A percentile compares a stretch with the other conserved stretches of the same genome.
These are phyloP conservation scores for Litsea cubeba DNA, from an alignment of 164 flowering plant genomes.

Conservation along the genomic window DNA sequence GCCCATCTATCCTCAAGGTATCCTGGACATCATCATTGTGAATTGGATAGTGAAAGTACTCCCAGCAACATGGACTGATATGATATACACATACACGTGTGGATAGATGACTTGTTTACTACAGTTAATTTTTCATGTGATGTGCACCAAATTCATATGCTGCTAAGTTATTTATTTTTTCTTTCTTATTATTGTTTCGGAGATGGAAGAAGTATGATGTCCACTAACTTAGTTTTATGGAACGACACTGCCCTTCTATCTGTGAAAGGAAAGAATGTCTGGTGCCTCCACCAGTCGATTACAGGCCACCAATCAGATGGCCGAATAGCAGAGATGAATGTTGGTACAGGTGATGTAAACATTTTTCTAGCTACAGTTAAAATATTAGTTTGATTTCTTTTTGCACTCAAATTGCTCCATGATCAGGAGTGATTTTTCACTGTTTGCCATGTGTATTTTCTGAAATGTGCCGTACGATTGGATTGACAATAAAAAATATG, in stretches of 20 bases:
- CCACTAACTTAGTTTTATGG: constrained; percentile 81
- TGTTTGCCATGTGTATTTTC: constrained; percentile 5
- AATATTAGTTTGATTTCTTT: neutral
- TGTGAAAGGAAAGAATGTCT: constrained; percentile 89
- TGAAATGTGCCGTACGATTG: constrained; percentile 99
- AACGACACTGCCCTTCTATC: constrained; percentile 91
- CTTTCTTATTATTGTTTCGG: constrained; percentile 25
- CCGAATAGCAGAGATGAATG: constrained; percentile 86
- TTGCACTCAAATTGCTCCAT: neutral
- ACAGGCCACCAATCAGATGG: constrained; percentile 89
- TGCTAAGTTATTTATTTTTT: neutral
- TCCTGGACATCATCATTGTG: too few relatives aligned
- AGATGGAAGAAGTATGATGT: constrained; percentile 79
- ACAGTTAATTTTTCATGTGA: neutral
- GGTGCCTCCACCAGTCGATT: constrained; percentile 91
- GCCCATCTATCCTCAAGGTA: too few relatives aligned
- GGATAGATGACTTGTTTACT: neutral
- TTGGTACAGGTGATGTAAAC: constrained; percentile 80
- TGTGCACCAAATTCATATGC: neutral
- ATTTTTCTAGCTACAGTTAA: neutral
- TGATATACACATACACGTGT: neutral
- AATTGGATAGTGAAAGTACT: too few relatives aligned
- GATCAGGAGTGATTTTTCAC: neutral
- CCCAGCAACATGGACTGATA: too few relatives aligned
- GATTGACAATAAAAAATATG: constrained; percentile 96